Percentiles rank a stretch among this genome's conserved stretches.
Evolutionary conservation across 1,284 basidiomycete genomes (phyloP).

Genomic region (Pyrrhoderma lamaoense): DNA sequence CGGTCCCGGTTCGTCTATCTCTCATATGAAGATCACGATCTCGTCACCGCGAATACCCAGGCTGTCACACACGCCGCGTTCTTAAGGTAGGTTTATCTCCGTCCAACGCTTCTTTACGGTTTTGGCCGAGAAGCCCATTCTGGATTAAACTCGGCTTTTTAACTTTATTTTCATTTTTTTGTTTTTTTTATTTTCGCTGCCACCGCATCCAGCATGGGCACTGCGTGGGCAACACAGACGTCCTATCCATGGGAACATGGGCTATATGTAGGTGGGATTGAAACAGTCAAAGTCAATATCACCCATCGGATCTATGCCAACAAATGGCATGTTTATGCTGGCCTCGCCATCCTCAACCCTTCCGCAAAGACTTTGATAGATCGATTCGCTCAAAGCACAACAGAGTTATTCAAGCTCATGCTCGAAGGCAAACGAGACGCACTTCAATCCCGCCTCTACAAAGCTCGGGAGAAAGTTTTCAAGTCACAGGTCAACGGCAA

Average conservation of each 20-base stretch:
- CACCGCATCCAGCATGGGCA: constrained; percentile 75
- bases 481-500: constrained; percentile 15
- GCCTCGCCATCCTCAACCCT: constrained; percentile 94
- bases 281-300: constrained; percentile 98
- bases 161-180: constrained; percentile 1
- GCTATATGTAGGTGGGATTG: constrained; percentile 95
- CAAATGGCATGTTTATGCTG: constrained; percentile 99
- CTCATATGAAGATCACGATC: constrained; percentile 93
- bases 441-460: constrained; percentile 69
- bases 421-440: constrained; percentile 65
- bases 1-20: constrained; percentile 86
- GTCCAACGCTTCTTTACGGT: constrained; percentile 6
- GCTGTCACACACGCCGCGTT: constrained; percentile 98
- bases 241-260: constrained; percentile 95
- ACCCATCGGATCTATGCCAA: constrained; percentile 94
- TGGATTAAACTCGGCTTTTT: constrained; percentile 1
- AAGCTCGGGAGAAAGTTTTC: constrained; percentile 77
- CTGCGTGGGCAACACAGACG: constrained; percentile 78
- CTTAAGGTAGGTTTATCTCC: constrained; percentile 54
- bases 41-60: constrained; percentile 96
- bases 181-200: background rate
- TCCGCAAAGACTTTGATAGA: constrained; percentile 86
- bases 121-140: no score
- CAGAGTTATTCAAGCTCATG: constrained; percentile 96
- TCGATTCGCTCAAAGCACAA: constrained; percentile 80